A percentile compares a stretch with the other conserved stretches of the same genome.
These are phyloP conservation scores for Priceomyces fermenticarens DNA, from an alignment of 805 yeast genomes.

Conservation along the genomic window DNA sequence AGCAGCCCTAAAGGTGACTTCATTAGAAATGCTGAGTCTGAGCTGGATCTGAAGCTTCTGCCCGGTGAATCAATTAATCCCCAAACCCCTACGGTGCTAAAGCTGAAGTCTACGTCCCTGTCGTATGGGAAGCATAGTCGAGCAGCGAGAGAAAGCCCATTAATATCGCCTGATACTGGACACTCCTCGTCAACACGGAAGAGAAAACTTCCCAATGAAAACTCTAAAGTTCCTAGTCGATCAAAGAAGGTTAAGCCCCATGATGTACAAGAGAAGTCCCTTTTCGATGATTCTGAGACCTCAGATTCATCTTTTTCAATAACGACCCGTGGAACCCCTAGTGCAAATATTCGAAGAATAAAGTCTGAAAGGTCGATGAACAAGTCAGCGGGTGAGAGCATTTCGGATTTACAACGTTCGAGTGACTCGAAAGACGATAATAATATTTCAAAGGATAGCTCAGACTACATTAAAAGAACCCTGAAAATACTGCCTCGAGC, in stretches of 20 bases:
- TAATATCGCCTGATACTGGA: no score
- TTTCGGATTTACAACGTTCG: no score
- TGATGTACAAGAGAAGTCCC: constrained; percentile 3
- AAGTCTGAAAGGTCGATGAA: no score
- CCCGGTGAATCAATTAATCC: neutral
- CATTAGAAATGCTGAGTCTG: constrained; percentile 11
- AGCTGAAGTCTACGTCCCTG: neutral
- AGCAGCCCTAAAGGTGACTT: constrained; percentile 18
- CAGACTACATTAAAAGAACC: no score
- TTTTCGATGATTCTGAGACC: constrained; percentile 3
- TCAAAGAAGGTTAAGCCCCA: neutral
- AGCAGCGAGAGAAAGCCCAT: no score
- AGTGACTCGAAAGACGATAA: no score
- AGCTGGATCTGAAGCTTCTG: constrained; percentile 2
- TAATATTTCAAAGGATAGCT: no score
- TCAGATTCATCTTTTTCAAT: constrained; percentile 1
- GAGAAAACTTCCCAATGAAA: neutral
- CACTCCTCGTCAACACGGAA: neutral
- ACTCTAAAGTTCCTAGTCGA: no score
- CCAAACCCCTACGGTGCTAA: neutral
- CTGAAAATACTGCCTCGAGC: no score
- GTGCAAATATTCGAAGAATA: no score
- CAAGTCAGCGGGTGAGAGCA: no score
- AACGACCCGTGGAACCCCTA: no score
- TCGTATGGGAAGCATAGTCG: neutral